Evolutionary conservation across 73 alveolate genomes (phyloP).

Genomic region (Paramecium primaurelia): DNA sequence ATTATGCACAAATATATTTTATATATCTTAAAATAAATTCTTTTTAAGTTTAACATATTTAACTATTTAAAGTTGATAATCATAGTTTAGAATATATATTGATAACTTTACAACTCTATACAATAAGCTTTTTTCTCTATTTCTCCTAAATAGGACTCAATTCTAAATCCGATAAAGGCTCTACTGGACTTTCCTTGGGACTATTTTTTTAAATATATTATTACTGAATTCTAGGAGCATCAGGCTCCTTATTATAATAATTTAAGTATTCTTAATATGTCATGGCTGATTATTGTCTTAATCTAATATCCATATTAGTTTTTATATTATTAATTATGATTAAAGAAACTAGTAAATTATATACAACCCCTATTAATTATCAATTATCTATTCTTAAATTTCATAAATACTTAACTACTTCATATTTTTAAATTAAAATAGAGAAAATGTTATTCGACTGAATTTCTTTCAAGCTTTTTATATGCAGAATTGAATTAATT

Average conservation of each 20-base stretch:
- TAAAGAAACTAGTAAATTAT: neutral
- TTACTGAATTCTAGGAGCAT: neutral
- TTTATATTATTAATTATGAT: neutral
- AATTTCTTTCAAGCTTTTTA: neutral
- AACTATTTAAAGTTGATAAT: neutral
- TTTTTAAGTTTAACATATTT: neutral
- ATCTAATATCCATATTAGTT: neutral
- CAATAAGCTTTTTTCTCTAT: neutral
- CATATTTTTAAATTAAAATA: too few relatives aligned
- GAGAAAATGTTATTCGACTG: neutral
- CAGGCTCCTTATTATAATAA: neutral
- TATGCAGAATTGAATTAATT: too few relatives aligned
- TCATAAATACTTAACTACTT: too few relatives aligned
- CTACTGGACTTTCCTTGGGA: slow-evolving; percentile 6
- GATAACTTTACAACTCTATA: neutral
- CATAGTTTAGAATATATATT: neutral
- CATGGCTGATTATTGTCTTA: slow-evolving; percentile 3
- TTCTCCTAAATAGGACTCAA: neutral
- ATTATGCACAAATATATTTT: neutral
- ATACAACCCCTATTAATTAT: neutral
- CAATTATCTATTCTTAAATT: neutral
- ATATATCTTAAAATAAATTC: neutral
- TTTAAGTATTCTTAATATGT: neutral
- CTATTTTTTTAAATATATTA: neutral
- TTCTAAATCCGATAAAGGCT: neutral